Evolutionary conservation across 768 basidiomycete species (phyloP).

Genomic region (Termitomyces sp.): DNA sequence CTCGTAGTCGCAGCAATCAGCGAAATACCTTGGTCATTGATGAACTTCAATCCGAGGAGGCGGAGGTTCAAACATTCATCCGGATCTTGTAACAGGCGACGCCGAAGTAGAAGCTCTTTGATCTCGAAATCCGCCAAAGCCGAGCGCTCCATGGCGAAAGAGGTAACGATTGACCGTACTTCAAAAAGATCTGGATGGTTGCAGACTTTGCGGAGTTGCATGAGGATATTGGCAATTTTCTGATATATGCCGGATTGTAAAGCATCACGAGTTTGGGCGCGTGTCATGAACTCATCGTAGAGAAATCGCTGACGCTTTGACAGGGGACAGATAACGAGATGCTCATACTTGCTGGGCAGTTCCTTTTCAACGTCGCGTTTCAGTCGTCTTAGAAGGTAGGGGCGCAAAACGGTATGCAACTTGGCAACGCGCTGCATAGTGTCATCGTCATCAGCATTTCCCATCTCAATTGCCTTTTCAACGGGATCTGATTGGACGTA

Average conservation of each 20-base stretch:
- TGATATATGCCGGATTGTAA: conserved; percentile 84
- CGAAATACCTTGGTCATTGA: conserved; percentile 52
- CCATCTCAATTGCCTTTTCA: conserved; percentile 91
- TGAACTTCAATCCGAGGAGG: conserved; percentile 61
- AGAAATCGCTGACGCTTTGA: conserved; percentile 93
- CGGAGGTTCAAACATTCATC: conserved; percentile 59
- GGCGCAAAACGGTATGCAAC: conserved; percentile 92
- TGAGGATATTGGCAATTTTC: conserved; percentile 90
- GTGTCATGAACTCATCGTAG: conserved; percentile 95
- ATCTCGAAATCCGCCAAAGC: conserved; percentile 79
- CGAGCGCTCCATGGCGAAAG: conserved; percentile 71
- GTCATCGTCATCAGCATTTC: conserved; percentile 72
- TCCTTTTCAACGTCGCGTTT: conserved; percentile 98
- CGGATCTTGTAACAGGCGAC: conserved; percentile 56
- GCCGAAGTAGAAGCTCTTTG: conserved; percentile 84
- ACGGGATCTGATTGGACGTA: conserved; percentile 62
- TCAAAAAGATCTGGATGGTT: conserved; percentile 94
- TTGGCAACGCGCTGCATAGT: conserved; percentile 82
- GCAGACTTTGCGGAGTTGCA: conserved; percentile 97
- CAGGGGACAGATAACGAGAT: conserved; percentile 82
- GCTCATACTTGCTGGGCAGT: conserved; percentile 90
- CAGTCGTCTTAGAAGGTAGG: conserved; percentile 92
- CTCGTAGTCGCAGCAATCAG: conserved; percentile 52
- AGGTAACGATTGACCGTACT: conserved; percentile 79
- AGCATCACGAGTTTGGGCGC: conserved; percentile 79